A percentile compares a stretch with the other conserved stretches of the same genome.
Conservation (phyloP, 1,284 basidiomycete genomes). For the Sanghuangporus weigelae region DNA sequence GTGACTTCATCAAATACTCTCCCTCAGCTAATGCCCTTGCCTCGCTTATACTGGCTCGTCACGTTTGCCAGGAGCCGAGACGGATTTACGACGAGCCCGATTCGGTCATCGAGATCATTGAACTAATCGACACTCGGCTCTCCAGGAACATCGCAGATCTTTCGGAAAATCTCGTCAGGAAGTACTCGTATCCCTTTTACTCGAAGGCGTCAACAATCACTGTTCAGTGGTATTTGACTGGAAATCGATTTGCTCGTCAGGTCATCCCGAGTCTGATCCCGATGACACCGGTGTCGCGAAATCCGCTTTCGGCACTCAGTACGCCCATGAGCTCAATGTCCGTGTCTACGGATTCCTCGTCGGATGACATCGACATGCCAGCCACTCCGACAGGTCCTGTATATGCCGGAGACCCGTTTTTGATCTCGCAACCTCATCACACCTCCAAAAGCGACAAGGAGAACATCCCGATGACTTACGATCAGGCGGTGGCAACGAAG, state of each 20-base stretch:
- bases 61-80: constrained; percentile 75
- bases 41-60: constrained; percentile 84
- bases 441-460: constrained; percentile 71
- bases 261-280: constrained; percentile 47
- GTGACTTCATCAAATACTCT: constrained; percentile 85
- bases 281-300: constrained; percentile 56
- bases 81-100: constrained; percentile 77
- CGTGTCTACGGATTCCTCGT: constrained; percentile 62
- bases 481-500: constrained; percentile 59
- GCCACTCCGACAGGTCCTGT: constrained; percentile 69
- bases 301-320: constrained; percentile 46
- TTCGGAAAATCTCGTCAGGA: constrained; percentile 92
- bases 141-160: constrained; percentile 83
- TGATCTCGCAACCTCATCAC: constrained; percentile 45
- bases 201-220: constrained; percentile 90
- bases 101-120: constrained; percentile 72
- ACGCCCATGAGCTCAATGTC: constrained; percentile 72
- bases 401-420: constrained; percentile 37
- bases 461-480: constrained; percentile 63
- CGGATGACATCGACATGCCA: constrained; percentile 62
- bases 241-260: constrained; percentile 59
- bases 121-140: constrained; percentile 81
- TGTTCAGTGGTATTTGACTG: constrained; percentile 86
- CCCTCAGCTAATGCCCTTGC: constrained; percentile 87
- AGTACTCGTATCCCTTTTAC: constrained; percentile 95